These are phyloP conservation scores for Candida broadrunensis DNA, from an alignment of 805 yeast genomes.

Conservation along the genomic window DNA sequence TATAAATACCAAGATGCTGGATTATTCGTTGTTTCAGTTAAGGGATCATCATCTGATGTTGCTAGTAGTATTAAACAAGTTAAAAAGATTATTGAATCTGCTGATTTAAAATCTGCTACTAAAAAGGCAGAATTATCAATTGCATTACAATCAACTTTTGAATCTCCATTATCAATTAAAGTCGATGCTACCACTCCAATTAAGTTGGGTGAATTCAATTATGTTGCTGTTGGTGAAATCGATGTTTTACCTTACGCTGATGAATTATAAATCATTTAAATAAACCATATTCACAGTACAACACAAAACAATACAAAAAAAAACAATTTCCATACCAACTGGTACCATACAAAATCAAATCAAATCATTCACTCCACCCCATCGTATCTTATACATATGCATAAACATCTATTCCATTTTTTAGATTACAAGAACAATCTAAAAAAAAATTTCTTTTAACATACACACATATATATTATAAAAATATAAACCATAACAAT, in stretches of 20 bases:
- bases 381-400: too few relatives aligned
- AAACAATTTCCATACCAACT: background rate
- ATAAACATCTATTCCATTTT: too few relatives aligned
- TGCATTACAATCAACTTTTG: conserved; percentile 40
- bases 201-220: conserved; percentile 65
- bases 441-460: too few relatives aligned
- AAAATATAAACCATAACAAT: too few relatives aligned
- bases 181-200: conserved; percentile 31
- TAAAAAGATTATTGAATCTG: conserved; percentile 39
- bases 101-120: conserved; percentile 56
- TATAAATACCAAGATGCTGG: conserved; percentile 75
- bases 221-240: conserved; percentile 87
- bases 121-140: conserved; percentile 40
- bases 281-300: background rate
- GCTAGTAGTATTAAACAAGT: conserved; percentile 60
- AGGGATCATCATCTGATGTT: conserved; percentile 60
- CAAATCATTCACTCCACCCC: too few relatives aligned
- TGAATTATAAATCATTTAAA: conserved; percentile 78
- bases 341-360: background rate
- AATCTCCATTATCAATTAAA: conserved; percentile 25
- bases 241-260: conserved; percentile 83
- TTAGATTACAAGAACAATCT: too few relatives aligned
- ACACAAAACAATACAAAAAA: background rate
- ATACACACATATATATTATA: too few relatives aligned
- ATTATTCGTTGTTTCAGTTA: conserved; percentile 67